Conservation (phyloP, 1,284 basidiomycete genomes). For the Tilletia walkeri region DNA sequence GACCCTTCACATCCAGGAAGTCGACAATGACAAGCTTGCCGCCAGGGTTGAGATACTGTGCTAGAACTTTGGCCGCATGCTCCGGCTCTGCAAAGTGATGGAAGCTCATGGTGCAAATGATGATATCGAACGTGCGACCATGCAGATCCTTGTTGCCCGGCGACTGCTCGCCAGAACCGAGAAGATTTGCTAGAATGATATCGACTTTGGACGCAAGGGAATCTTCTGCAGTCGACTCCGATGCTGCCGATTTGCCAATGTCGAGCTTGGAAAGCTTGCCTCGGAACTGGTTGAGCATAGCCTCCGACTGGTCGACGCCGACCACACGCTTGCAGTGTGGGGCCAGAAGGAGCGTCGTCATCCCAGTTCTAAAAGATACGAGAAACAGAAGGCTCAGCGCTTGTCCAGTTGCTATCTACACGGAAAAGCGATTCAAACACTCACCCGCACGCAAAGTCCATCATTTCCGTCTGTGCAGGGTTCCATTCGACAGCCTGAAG, state of each 20-base stretch:
- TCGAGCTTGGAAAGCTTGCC: slow-evolving; percentile 26
- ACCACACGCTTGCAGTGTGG: slow-evolving; percentile 27
- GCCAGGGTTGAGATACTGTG: slow-evolving; percentile 27
- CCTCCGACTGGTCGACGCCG: slow-evolving; percentile 30
- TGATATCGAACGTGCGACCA: slow-evolving; percentile 28
- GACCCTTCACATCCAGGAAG: slow-evolving; percentile 28
- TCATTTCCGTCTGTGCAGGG: background rate
- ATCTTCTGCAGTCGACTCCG: slow-evolving; percentile 12
- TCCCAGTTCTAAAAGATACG: slow-evolving; percentile 23
- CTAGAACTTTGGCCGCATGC: slow-evolving; percentile 26
- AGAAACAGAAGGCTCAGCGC: background rate
- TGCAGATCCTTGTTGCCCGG: background rate
- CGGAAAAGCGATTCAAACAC: background rate
- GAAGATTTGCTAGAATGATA: background rate
- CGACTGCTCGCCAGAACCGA: background rate
- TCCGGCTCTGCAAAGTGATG: slow-evolving; percentile 33
- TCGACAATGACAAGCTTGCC: slow-evolving; percentile 32
- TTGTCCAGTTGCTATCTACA: background rate
- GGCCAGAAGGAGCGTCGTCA: slow-evolving; percentile 31
- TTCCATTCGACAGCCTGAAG: background rate
- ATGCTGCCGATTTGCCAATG: slow-evolving; percentile 23
- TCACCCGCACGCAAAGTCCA: slow-evolving; percentile 15
- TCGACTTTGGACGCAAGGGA: background rate
- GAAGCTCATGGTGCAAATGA: slow-evolving; percentile 36
- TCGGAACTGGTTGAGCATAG: slow-evolving; percentile 30